Conservation (phyloP, 441 rosid genomes). For the Raphanus hybrid region DNA sequence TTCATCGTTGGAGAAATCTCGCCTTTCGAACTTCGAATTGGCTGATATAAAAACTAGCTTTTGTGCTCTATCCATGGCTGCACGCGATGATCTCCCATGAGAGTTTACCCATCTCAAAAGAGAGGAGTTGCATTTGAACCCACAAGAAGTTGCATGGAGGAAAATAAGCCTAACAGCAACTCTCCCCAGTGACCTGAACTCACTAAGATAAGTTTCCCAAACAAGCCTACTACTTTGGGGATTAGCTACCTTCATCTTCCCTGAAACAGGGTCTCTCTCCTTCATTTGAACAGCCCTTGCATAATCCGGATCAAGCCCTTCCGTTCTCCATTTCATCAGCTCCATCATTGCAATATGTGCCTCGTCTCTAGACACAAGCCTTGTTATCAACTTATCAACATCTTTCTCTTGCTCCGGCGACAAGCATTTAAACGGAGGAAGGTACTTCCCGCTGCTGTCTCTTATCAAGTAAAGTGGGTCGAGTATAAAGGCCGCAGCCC, state of each 20-base stretch:
- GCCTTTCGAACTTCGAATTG: conserved; percentile 75
- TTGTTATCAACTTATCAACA: conserved; percentile 85
- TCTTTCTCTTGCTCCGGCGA: conserved; percentile 90
- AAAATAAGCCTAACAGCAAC: conserved; percentile 95
- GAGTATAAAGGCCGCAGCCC: conserved; percentile 89
- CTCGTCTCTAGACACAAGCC: conserved; percentile 89
- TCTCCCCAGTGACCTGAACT: conserved; percentile 84
- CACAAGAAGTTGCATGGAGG: conserved; percentile 84
- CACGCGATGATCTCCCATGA: conserved; percentile 59
- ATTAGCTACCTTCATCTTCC: conserved; percentile 80
- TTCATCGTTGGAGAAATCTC: conserved; percentile 77
- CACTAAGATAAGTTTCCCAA: conserved; percentile 93
- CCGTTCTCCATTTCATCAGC: conserved; percentile 96
- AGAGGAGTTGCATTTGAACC: conserved; percentile 83
- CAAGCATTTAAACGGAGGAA: conserved; percentile 86
- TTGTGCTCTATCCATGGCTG: conserved; percentile 72
- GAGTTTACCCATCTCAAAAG: conserved; percentile 72
- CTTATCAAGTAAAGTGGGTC: conserved; percentile 84
- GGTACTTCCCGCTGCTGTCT: conserved; percentile 78
- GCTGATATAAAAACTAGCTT: conserved; percentile 85
- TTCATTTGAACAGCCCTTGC: conserved; percentile 95
- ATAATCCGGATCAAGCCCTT: conserved; percentile 90
- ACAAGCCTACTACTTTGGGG: conserved; percentile 96
- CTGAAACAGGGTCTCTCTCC: conserved; percentile 77
- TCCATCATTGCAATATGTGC: conserved; percentile 96